phyloP scores from a whole-genome alignment of 169 alveolate species.

The Plasmodium chabaudi region DNA sequence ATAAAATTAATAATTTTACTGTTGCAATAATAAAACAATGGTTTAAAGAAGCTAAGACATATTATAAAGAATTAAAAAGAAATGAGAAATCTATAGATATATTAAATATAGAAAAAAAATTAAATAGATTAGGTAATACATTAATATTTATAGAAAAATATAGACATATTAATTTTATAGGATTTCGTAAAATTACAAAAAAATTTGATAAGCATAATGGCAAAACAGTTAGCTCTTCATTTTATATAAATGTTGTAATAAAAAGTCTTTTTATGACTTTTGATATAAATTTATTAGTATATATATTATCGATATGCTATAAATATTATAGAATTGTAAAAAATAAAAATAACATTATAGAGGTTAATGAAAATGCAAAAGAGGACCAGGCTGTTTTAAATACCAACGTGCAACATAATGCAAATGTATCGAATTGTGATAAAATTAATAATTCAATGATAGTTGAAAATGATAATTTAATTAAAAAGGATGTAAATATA shows the following conservation, averaged over 20 bases:
- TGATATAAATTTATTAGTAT: constrained; percentile 69
- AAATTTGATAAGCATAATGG: constrained; percentile 84
- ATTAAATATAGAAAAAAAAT: constrained; percentile 21
- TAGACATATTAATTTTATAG: constrained; percentile 81
- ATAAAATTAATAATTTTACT: constrained; percentile 82
- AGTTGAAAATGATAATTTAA: neutral
- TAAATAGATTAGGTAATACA: constrained; percentile 74
- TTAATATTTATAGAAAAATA: constrained; percentile 80
- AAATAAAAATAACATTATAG: neutral
- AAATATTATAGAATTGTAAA: constrained; percentile 21
- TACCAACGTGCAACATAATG: neutral
- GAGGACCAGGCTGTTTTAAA: neutral
- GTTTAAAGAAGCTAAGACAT: neutral
- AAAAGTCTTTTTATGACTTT: constrained; percentile 76
- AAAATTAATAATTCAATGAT: neutral
- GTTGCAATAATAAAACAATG: constrained; percentile 15
- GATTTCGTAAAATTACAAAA: constrained; percentile 85
- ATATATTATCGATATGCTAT: constrained; percentile 49
- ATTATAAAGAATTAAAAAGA: neutral
- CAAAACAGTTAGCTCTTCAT: constrained; percentile 79
- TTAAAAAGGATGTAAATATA: neutral
- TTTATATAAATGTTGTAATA: constrained; percentile 80
- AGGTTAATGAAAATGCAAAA: neutral
- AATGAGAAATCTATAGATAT: constrained; percentile 1
- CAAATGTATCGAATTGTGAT: neutral